Evolutionary conservation across 2,329 filamentous ascomycete species (phyloP), one percentile per base, ranked within the genome.

Genomic region (Paraconiothyrium sp.): DNA sequence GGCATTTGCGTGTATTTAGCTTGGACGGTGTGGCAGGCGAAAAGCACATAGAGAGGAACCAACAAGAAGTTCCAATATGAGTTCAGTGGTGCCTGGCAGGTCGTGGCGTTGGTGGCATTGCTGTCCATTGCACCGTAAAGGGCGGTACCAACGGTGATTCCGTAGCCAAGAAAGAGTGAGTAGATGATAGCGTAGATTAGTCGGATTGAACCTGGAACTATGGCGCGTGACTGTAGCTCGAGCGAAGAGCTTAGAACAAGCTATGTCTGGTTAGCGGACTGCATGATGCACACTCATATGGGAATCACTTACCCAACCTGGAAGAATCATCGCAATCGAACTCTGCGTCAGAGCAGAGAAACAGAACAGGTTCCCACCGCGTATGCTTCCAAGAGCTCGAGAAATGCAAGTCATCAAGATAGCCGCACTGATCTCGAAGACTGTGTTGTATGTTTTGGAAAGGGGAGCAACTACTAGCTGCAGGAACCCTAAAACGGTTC

Each of bases 1-100:
- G 91, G 91, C 39, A 88, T 86, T 75, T 94, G 91, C 68, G 86
- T 89, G 86, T 87, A 92, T 77, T 92, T 92, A 59, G 90, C 91
- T 67, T 94, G 91, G 75, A 94, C 93, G 71, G 93, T 90, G 71
- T 93, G 84, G 63, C 72, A 73, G 1, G 90, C 89, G 54, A 94
- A 85, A 70, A 89, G 92, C 44, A 92, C 75, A 20, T 92, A 88
- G 74, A 93, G 94, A 6, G 86, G 88, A 0, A 94, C 92, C 72
- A 92, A 93, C 24, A 89, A 80, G 78, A 93, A 92, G 54, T 84
- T 85, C 67, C 84, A 86, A 34, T 82, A 79, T 7, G 84, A 81
- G 20, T 79, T 78, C 35, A 89, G 80, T 0, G 82, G 76, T 41
- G 82, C 75, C 3, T 60, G 58, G 71, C 82, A 84, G 5, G 72